These are phyloP conservation scores for Globisporangium heterothallicum DNA, from an alignment of 352 stramenopile species.

Conservation along the genomic window DNA sequence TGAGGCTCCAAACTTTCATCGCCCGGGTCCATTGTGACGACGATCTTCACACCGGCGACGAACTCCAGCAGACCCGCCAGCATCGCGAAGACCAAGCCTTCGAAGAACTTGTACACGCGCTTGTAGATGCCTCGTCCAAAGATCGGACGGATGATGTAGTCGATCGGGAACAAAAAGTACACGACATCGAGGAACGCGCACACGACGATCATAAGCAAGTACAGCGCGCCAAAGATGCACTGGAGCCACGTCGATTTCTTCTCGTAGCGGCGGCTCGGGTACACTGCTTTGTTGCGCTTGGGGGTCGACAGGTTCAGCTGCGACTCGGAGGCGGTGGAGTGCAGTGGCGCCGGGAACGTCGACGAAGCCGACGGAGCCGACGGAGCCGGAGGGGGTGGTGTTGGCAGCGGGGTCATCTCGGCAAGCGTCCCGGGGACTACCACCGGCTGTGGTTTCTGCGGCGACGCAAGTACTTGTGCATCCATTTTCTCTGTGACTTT, in stretches of 20 bases:
- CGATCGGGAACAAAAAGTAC: slow-evolving; percentile 55
- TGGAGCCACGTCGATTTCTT: slow-evolving; percentile 28
- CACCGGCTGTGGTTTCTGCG: not conserved
- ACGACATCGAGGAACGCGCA: slow-evolving; percentile 54
- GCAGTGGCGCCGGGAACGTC: not conserved
- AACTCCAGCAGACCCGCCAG: slow-evolving; percentile 54
- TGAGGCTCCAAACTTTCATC: slow-evolving; percentile 20
- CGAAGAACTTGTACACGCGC: slow-evolving; percentile 27
- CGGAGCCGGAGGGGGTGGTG: slow-evolving; percentile 2
- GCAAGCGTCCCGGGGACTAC: not conserved
- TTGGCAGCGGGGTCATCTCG: not conserved
- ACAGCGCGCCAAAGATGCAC: slow-evolving; percentile 34
- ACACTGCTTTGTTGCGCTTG: slow-evolving; percentile 19
- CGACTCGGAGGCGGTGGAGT: slow-evolving; percentile 10
- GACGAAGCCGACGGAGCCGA: not conserved
- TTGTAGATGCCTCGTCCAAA: slow-evolving; percentile 23
- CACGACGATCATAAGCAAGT: slow-evolving; percentile 42
- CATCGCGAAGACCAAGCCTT: slow-evolving; percentile 59
- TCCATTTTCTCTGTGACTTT: too few species aligned
- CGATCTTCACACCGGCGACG: slow-evolving; percentile 44
- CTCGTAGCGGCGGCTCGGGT: slow-evolving; percentile 52
- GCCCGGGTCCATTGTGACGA: slow-evolving; percentile 44
- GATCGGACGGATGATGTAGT: slow-evolving; percentile 31
- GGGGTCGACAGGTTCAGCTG: slow-evolving; percentile 16
- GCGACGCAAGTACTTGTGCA: too few species aligned